Evolutionary conservation across 75 land plant species (phyloP), one percentile per base, ranked within the genome.

Genomic region (Isoetes taiwanensis): DNA sequence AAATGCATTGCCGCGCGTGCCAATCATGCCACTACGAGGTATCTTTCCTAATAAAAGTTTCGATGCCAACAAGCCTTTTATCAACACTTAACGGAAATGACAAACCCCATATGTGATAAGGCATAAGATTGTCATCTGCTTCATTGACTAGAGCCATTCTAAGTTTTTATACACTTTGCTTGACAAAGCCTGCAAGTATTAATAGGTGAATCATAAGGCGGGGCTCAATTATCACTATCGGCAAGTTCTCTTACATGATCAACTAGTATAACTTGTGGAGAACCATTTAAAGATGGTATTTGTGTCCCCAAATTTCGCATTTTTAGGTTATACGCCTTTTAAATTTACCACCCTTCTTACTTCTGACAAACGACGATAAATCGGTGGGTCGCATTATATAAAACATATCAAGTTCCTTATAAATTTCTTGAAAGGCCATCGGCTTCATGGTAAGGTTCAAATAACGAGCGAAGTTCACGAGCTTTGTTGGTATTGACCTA

Each of bases 101-200:
- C 50, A 19, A 6, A 46, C 50, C 50, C 50, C 50, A 46, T 46
- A 46, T 46, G 25, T 46, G 50, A 19, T 46, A 46, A 5, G 50
- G 50, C 5, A 46, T 5, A 46, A 46, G 50, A 46, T 46, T 46
- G 12, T 23, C 50, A 19, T 23, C 50, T 6, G 14, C 23, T 46
- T 46, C 50, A 46, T 46, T 46, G 21, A 46, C n/a, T 6, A 46
- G 16, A 3, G 16, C 50, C 50, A 23, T 46, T 46, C 50, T 5
- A 19, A 46, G 25, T 23, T 16, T 46, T 16, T 46, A 46, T 46
- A 46, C 16, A 46, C 50, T 46, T 46, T 23, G 8, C 6, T 16
- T 23, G 50, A 6, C 16, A 46, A 19, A 19, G 50, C 50, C 50
- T 46, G n/a, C n/a, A n/a, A n/a, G n/a, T n/a, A n/a, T n/a, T n/a